A percentile compares a stretch with the other conserved stretches of the same genome.
Evolutionary conservation across 441 rosid genomes (phyloP).

Genomic region (Francoa sonchifolia): DNA sequence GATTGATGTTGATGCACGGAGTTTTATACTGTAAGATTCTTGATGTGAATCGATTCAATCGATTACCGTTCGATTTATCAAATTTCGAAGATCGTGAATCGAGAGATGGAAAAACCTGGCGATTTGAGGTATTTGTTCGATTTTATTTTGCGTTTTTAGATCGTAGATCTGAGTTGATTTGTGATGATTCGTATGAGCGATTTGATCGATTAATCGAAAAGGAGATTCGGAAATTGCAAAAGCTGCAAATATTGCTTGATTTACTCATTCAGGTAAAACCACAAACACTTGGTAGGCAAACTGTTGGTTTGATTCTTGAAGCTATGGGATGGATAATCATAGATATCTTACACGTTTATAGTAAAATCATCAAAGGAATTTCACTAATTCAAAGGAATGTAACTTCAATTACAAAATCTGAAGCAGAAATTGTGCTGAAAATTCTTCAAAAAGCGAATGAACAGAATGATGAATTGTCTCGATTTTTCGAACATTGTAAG

Average conservation of each 20-base stretch:
- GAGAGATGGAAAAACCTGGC: slow-evolving; percentile 4
- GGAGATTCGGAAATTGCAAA: slow-evolving; percentile 6
- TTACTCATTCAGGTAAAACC: slow-evolving; percentile 14
- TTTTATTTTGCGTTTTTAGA: slow-evolving; percentile 15
- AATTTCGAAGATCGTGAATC: slow-evolving; percentile 9
- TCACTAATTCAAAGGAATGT: too few relatives aligned
- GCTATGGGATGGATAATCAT: slow-evolving; percentile 15
- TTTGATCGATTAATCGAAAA: neutral
- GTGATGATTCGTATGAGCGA: neutral
- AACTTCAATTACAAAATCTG: too few relatives aligned
- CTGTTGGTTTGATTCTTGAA: slow-evolving; percentile 10
- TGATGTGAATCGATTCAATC: slow-evolving; percentile 3
- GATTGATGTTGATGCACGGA: slow-evolving; percentile 16
- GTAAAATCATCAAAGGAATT: slow-evolving; percentile 9
- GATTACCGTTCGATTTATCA: slow-evolving; percentile 15
- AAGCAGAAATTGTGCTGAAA: too few relatives aligned
- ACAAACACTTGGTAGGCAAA: slow-evolving; percentile 1
- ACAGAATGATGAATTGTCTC: neutral
- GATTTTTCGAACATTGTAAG: too few relatives aligned
- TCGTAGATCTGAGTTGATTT: slow-evolving; percentile 3
- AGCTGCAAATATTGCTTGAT: slow-evolving; percentile 9
- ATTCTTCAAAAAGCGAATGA: too few relatives aligned
- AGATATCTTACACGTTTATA: slow-evolving; percentile 14
- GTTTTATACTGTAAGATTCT: slow-evolving; percentile 13
- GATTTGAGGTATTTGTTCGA: slow-evolving; percentile 8